Conservation (phyloP, 202 grass and related monocot genomes). For the Saccharum hybrid region DNA sequence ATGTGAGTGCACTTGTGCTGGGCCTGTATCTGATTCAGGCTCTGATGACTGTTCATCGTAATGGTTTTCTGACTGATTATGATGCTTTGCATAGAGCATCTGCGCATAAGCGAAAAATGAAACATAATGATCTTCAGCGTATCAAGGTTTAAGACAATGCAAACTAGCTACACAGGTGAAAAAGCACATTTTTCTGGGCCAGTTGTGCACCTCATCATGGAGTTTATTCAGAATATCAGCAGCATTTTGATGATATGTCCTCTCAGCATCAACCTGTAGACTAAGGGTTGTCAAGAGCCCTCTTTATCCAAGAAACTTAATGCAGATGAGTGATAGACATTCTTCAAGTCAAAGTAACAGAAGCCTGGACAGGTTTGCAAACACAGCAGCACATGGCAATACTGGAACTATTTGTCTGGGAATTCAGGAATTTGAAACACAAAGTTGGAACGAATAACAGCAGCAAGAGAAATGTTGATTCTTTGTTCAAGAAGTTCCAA, state of each 20-base stretch:
- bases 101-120: slow-evolving; percentile 41
- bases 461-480: neutral
- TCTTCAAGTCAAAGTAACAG: slow-evolving; percentile 19
- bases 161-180: slow-evolving; percentile 2
- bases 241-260: slow-evolving; percentile 86
- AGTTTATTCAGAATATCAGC: slow-evolving; percentile 92
- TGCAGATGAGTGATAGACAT: slow-evolving; percentile 16
- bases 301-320: slow-evolving; percentile 29
- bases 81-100: slow-evolving; percentile 74
- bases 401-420: slow-evolving; percentile 6
- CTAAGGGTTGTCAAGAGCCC: neutral
- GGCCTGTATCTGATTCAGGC: slow-evolving; percentile 52
- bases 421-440: slow-evolving; percentile 32
- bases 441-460: neutral
- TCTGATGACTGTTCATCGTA: slow-evolving; percentile 51
- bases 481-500: neutral
- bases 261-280: slow-evolving; percentile 92
- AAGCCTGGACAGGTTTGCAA: slow-evolving; percentile 9
- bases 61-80: slow-evolving; percentile 57
- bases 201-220: slow-evolving; percentile 75
- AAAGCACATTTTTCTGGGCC: slow-evolving; percentile 18
- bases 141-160: slow-evolving; percentile 37
- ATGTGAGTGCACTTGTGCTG: slow-evolving; percentile 47
- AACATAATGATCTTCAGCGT: slow-evolving; percentile 29
- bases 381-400: slow-evolving; percentile 23